phyloP scores from a whole-genome alignment of 208 protist species.

The Vickermania spadyakhi region DNA sequence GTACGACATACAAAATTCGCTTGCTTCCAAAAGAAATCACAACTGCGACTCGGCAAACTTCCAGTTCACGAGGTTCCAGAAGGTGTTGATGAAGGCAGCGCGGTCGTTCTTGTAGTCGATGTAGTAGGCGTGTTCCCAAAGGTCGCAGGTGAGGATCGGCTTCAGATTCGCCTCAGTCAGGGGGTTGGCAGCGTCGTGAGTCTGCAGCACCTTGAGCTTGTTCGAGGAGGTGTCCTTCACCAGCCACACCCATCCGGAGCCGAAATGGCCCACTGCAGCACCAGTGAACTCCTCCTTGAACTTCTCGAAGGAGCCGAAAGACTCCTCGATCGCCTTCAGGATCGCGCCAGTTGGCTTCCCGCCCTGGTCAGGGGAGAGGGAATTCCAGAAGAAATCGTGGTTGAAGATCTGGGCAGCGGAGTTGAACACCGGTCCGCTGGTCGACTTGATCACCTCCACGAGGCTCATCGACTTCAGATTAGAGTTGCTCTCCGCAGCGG shows the following conservation, averaged over 20 bases:
- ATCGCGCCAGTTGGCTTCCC: slow-evolving; percentile 55
- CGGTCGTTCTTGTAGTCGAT: slow-evolving; percentile 93
- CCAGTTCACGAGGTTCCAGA: slow-evolving; percentile 94
- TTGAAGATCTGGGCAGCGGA: slow-evolving; percentile 91
- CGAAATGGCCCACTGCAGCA: slow-evolving; percentile 85
- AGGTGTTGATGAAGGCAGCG: slow-evolving; percentile 83
- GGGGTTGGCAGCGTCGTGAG: slow-evolving; percentile 76
- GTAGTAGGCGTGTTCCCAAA: slow-evolving; percentile 96
- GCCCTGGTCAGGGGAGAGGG: slow-evolving; percentile 46
- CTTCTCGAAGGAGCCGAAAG: slow-evolving; percentile 78
- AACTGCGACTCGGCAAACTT: slow-evolving; percentile 45
- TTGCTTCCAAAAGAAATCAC: neutral
- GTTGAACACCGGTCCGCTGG: slow-evolving; percentile 78
- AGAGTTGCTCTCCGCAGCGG: slow-evolving; percentile 26
- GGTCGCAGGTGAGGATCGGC: slow-evolving; percentile 87
- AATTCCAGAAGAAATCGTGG: slow-evolving; percentile 94
- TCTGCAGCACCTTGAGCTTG: slow-evolving; percentile 77
- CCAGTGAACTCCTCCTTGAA: slow-evolving; percentile 92
- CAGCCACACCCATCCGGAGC: slow-evolving; percentile 93
- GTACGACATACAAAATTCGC: slow-evolving; percentile 1
- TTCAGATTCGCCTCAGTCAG: slow-evolving; percentile 49
- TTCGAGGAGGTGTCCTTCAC: slow-evolving; percentile 58
- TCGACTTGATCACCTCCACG: slow-evolving; percentile 59
- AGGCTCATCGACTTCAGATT: slow-evolving; percentile 69
- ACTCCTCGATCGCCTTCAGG: slow-evolving; percentile 53